Evolutionary conservation across 2,329 filamentous ascomycete genomes (phyloP).

Genomic region (Fusarium protoensiforme): DNA sequence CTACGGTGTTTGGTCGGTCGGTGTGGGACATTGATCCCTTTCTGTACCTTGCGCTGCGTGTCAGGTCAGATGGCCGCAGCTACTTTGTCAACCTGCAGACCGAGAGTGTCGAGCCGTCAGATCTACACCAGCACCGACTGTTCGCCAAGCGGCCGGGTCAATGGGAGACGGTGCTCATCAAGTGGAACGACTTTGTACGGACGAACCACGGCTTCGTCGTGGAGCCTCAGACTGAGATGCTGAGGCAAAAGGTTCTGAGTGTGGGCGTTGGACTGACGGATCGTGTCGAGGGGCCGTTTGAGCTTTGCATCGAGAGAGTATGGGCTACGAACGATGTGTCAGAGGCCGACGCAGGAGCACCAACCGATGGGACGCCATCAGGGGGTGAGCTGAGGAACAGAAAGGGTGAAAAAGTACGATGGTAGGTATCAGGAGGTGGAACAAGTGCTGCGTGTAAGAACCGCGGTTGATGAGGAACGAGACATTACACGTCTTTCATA

Average conservation of each 20-base stretch:
- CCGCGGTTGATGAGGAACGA: neutral
- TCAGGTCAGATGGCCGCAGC: conserved; percentile 90
- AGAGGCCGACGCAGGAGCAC: conserved; percentile 42
- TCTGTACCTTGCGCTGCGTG: conserved; percentile 83
- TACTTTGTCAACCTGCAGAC: conserved; percentile 98
- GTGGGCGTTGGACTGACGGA: conserved; percentile 92
- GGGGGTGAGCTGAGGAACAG: conserved; percentile 50
- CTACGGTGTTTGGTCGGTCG: conserved; percentile 86
- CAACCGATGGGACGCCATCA: conserved; percentile 24
- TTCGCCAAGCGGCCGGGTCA: conserved; percentile 82
- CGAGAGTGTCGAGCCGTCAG: conserved; percentile 92
- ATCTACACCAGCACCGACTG: conserved; percentile 93
- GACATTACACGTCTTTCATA: conserved; percentile 12
- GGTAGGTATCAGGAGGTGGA: conserved; percentile 38
- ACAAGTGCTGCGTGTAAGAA: neutral
- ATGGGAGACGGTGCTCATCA: conserved; percentile 96
- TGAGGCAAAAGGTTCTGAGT: conserved; percentile 85
- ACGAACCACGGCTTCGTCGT: conserved; percentile 94
- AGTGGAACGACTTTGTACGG: conserved; percentile 91
- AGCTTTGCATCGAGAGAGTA: conserved; percentile 84
- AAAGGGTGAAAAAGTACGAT: conserved; percentile 52
- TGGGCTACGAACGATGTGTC: conserved; percentile 82
- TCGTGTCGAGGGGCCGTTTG: conserved; percentile 86
- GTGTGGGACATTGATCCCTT: conserved; percentile 94
- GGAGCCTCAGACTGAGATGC: conserved; percentile 90